These are phyloP conservation scores for Fusarium sp. DNA, from an alignment of 2,329 filamentous ascomycete species.

Conservation along the genomic window DNA sequence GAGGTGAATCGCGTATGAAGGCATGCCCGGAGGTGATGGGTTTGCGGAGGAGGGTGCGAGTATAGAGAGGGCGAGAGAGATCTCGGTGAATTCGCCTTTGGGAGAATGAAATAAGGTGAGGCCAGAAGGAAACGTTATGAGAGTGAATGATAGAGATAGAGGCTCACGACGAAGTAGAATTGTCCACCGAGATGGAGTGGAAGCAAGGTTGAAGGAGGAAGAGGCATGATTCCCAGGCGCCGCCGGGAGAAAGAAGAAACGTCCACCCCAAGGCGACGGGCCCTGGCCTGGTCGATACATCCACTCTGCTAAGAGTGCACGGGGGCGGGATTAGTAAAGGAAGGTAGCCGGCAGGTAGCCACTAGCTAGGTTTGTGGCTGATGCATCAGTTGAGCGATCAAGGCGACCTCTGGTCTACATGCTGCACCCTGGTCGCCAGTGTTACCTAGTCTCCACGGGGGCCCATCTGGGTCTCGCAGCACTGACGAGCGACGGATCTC, in stretches of 20 bases:
- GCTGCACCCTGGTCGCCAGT: conserved; percentile 50
- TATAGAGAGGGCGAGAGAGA: conserved; percentile 29
- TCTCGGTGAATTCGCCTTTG: conserved; percentile 8
- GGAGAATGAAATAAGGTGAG: conserved; percentile 12
- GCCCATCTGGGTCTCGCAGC: conserved; percentile 58
- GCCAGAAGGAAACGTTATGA: conserved; percentile 3
- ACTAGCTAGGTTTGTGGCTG: conserved; percentile 37
- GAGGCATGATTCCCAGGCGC: conserved; percentile 55
- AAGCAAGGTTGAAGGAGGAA: conserved; percentile 55
- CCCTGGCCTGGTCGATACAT: conserved; percentile 55
- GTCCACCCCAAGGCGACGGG: conserved; percentile 56
- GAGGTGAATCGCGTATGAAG: conserved; percentile 52
- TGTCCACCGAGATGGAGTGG: conserved; percentile 50
- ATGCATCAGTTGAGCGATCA: conserved; percentile 25
- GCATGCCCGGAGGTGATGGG: conserved; percentile 51
- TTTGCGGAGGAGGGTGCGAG: conserved; percentile 41
- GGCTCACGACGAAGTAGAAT: conserved; percentile 46
- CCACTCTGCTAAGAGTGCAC: conserved; percentile 54
- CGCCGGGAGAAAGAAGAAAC: conserved; percentile 58
- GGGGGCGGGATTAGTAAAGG: conserved; percentile 53
- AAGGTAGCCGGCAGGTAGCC: conserved; percentile 47
- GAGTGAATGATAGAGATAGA: conserved; percentile 30
- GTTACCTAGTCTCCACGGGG: conserved; percentile 56
- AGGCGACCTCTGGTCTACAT: conserved; percentile 54
- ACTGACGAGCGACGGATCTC: conserved; percentile 55